Evolutionary conservation across 257 asterid species (phyloP).

Genomic region (Euphrasia confusa): DNA sequence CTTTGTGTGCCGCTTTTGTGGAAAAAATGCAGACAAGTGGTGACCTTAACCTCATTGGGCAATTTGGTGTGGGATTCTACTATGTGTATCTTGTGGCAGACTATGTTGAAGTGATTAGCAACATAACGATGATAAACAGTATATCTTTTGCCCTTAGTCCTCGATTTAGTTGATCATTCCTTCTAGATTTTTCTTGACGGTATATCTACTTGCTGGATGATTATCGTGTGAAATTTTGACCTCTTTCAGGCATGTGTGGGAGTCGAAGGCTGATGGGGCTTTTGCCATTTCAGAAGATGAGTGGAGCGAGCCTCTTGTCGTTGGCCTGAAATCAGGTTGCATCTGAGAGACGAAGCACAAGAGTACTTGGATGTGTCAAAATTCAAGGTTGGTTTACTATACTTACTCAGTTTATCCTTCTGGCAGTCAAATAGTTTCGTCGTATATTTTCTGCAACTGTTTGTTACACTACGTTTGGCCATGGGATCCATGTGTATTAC

Average conservation of each 20-base stretch:
- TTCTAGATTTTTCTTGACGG: too few species aligned
- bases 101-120: constrained; percentile 91
- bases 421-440: not conserved
- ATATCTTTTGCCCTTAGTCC: too few species aligned
- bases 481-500: not conserved
- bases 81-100: constrained; percentile 93
- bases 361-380: constrained; percentile 79
- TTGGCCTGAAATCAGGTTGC: constrained; percentile 89
- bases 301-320: constrained; percentile 94
- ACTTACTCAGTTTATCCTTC: not conserved
- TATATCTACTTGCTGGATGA: too few species aligned
- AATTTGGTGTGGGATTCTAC: constrained; percentile 96
- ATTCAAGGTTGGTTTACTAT: constrained; percentile 51
- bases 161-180: too few species aligned
- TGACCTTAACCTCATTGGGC: constrained; percentile 89
- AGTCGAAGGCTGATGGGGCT: constrained; percentile 94
- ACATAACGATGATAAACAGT: constrained; percentile 51
- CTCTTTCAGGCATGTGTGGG: constrained; percentile 75
- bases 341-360: constrained; percentile 84
- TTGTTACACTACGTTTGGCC: not conserved
- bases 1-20: constrained; percentile 69
- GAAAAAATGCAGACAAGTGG: constrained; percentile 97
- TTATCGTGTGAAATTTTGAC: constrained; percentile 1
- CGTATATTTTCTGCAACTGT: not conserved
- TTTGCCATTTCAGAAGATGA: constrained; percentile 84